Base-by-base conservation (phyloP, 2,329 filamentous ascomycete species). In the Ophiobolus disseminans region DNA sequence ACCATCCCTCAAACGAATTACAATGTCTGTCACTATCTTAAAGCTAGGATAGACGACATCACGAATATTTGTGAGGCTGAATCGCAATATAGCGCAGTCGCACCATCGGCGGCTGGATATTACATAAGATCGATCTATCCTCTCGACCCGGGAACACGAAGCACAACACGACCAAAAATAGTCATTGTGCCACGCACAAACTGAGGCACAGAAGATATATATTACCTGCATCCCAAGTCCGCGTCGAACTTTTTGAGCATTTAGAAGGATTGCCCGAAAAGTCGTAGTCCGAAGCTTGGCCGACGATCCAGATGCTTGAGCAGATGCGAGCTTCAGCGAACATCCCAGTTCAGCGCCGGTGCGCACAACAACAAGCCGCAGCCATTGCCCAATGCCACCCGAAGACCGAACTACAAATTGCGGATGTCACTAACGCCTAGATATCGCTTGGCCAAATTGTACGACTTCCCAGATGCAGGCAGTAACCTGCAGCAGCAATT, bases 91-190 rank as follows among this genome's bases (percentile, higher is more conserved):
- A 48, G 25, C 23, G 42, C 25, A 25, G 50, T 47, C 42, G 35
- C 41, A 50, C 47, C 54, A 60, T 57, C 40, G 44, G 45, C 59
- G 57, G 58, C 48, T 50, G 40, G 51, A 65, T 59, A 66, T 62
- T 65, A 34, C 46, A 31, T 16, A 21, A 21, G 31, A 36, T 32
- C 32, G 45, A 48, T 53, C 47, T 42, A 19, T 7, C 17, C 39
- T 35, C 39, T 51, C 16, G 38, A 53, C 40, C 40, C 48, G 42
- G 54, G 51, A 53, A 47, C 41, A 25, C 14, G 23, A 45, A 34
- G 37, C 25, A 25, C 32, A 22, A 11, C 10, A 25, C 14, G 13
- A 23, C 45, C 49, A 54, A 57, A 44, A 58, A 58, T 53, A 53
- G 42, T 6, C 26, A 35, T 8, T 14, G 21, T 19, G 40, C 31